Evolutionary conservation across 2,329 filamentous ascomycete species (phyloP).

Genomic region (Scortechinia acanthostroma): DNA sequence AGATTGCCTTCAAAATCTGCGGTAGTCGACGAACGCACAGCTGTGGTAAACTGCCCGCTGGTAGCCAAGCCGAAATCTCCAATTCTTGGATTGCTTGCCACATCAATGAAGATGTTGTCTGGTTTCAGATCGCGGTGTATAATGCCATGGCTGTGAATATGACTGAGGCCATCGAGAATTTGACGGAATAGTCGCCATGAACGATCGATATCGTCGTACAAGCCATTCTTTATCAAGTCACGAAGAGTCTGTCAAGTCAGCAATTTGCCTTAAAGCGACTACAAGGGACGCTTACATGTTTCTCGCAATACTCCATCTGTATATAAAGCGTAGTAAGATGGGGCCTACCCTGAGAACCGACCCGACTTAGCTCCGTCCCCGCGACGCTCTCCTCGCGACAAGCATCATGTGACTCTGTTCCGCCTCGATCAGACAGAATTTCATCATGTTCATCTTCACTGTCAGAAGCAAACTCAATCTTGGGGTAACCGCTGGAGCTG

Average conservation of each 20-base stretch:
- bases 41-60: constrained; percentile 41
- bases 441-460: not conserved
- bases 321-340: constrained; percentile 53
- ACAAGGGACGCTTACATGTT: constrained; percentile 1
- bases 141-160: constrained; percentile 59
- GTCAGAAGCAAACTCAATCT: constrained; percentile 46
- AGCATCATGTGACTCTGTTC: constrained; percentile 3
- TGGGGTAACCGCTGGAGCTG: constrained; percentile 50
- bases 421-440: constrained; percentile 11
- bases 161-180: constrained; percentile 55
- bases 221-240: constrained; percentile 51
- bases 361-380: not conserved
- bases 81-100: constrained; percentile 56
- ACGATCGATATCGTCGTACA: constrained; percentile 46
- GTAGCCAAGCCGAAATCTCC: constrained; percentile 65
- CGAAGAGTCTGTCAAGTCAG: no score
- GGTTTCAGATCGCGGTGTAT: constrained; percentile 66
- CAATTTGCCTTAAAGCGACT: constrained; percentile 16
- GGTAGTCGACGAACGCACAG: constrained; percentile 14
- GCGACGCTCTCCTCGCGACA: not conserved
- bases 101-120: constrained; percentile 65
- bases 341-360: constrained; percentile 5
- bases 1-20: not conserved
- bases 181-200: constrained; percentile 59
- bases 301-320: constrained; percentile 68